These are phyloP conservation scores for Gymnopilus junonius DNA, from an alignment of 768 basidiomycete genomes.

Conservation along the genomic window DNA sequence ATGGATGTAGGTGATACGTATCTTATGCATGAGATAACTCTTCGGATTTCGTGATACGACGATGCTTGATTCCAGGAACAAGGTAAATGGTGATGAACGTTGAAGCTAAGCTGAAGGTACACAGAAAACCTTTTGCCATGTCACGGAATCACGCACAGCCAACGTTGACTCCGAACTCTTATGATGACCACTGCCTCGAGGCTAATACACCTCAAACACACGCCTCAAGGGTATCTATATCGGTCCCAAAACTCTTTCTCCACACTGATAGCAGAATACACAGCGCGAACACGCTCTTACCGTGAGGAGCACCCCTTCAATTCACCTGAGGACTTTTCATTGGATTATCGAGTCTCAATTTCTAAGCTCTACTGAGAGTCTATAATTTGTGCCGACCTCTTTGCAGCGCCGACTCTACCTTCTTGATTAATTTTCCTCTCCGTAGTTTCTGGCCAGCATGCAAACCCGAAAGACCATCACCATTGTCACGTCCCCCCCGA, in stretches of 20 bases:
- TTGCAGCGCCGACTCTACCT: neutral
- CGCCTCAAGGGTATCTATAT: neutral
- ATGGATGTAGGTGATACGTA: neutral
- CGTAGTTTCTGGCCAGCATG: constrained; percentile 21
- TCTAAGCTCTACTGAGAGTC: neutral
- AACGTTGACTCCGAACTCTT: neutral
- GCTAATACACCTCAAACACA: constrained; percentile 4
- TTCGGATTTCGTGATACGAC: neutral
- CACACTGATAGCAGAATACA: constrained; percentile 13
- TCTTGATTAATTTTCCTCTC: neutral
- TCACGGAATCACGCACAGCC: neutral
- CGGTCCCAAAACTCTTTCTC: neutral
- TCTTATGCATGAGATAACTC: no score
- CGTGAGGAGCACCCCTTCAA: constrained; percentile 8
- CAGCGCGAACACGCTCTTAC: constrained; percentile 10
- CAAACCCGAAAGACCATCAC: constrained; percentile 41
- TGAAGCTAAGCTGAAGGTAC: no score
- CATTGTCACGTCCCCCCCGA: constrained; percentile 39
- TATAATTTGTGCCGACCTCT: neutral
- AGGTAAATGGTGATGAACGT: neutral
- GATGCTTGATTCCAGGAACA: neutral
- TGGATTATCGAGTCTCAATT: neutral
- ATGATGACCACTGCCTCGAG: constrained; percentile 12
- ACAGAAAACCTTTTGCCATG: neutral
- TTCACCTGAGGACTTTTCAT: neutral